Evolutionary conservation across 768 basidiomycete genomes (phyloP).

Genomic region (Suillus fuscotomentosus): DNA sequence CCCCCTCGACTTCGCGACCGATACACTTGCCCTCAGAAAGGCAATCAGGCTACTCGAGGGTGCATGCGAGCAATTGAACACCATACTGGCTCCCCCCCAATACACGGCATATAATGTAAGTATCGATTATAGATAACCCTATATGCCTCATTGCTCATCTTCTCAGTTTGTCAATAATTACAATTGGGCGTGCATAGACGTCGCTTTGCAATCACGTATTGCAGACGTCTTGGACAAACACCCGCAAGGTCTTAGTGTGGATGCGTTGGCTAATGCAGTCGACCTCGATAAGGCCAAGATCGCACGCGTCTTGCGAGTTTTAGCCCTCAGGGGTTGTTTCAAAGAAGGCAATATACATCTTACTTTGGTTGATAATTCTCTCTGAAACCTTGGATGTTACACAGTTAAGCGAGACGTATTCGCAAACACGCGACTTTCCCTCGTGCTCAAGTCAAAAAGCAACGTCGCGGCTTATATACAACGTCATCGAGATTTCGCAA

Average conservation of each 20-base stretch:
- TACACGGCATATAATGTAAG: constrained; percentile 26
- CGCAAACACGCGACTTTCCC: constrained; percentile 35
- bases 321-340: constrained; percentile 31
- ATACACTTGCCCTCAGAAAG: constrained; percentile 22
- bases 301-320: constrained; percentile 26
- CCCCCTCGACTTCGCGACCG: constrained; percentile 20
- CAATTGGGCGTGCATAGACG: constrained; percentile 25
- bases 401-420: constrained; percentile 27
- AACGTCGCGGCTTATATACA: constrained; percentile 9
- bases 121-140: not conserved
- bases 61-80: constrained; percentile 26
- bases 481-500: not conserved
- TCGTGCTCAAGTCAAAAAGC: constrained; percentile 19
- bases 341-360: constrained; percentile 20
- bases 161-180: constrained; percentile 18
- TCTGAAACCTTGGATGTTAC: not conserved
- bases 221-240: constrained; percentile 23
- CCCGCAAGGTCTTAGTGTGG: constrained; percentile 28
- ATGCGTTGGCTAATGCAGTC: constrained; percentile 22
- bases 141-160: not conserved
- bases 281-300: constrained; percentile 28
- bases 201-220: constrained; percentile 24
- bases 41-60: constrained; percentile 27
- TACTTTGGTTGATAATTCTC: not conserved
- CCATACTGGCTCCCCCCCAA: constrained; percentile 25